Base-by-base conservation (phyloP, 306 rosid genomes). In the Quercus glauca region DNA sequence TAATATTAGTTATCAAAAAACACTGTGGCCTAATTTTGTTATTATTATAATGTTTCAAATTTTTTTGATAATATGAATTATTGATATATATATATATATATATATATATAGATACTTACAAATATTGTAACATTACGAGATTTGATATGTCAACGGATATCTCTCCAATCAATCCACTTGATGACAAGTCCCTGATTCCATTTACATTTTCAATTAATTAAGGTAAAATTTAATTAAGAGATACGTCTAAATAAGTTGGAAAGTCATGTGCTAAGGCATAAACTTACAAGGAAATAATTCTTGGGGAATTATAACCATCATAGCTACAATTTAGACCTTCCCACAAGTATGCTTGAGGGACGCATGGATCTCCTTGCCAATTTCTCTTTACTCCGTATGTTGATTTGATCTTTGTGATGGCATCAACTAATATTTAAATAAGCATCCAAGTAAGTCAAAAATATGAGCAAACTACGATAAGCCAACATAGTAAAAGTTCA, bases 331-430 rank as follows among this genome's bases (percentile, higher is more conserved):
- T 82, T 53, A 89, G 71, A 55, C 93, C 93, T 25, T 43, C 77
- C 21, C 91, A 89, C 37, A 92, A 91, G 77, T 91, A 89, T 80
- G 89, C 90, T 69, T 86, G 82, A 41, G 49, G 96, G 31, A 33
- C 77, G 21, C 91, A 91, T 29, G 96, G 92, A 79, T 91, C 90
- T 80, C 90, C 90, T 69, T 86, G 82, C 93, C 93, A 91, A 78
- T 85, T 80, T 72, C 65, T 89, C 11, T 17, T 56, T 78, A 87
- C 55, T 33, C 71, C 68, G 57, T 91, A 91, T 43, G 59, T 56
- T 26, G 67, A 80, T 82, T 92, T 88, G 72, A 92, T 87, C 61
- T 35, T 90, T 70, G 77, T 73, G 41, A 90, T 82, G 12, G 91
- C 89, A 75, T 73, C 86, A 74, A 86, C 94, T 26, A 73, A 60